Evolutionary conservation across 371 early-diverging fungal genomes (phyloP), one percentile per base, ranked within the genome.

Genomic region (Mortierella polycephala): DNA sequence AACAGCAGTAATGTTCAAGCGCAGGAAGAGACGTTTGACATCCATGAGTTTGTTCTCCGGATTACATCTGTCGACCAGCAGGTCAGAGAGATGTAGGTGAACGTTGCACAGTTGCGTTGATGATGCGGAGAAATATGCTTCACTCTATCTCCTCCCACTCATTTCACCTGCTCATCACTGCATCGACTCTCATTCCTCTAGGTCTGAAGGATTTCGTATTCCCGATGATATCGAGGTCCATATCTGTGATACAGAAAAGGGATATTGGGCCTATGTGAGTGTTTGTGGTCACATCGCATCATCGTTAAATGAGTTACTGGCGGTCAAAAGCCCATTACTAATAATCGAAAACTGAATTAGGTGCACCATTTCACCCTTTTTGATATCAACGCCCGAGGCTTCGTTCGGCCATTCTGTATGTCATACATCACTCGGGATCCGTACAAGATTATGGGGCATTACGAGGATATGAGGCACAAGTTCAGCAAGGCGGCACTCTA

Each of bases 211-310:
- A 8, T 89, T 87, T 73, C 83, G 83, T 49, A 86, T 89, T 47
- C 89, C 89, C 1, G 89, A 89, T 60, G 89, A 89, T 63, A 86
- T 87, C 21, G 87, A 89, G 59, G 85, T 89, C 2, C 85, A 89
- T 62, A 81, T 86, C 40, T 84, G 81, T 23, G 89, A 89, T 55
- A 66, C 80, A 5, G 85, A 89, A 42, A 76, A 83, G 39, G 81
- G 85, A 45, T 86, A 84, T 47, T 89, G 82, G 75, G 84, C 87
- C 40, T 89, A 87, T 82, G 89, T 89, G 83, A 77, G 81, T 61
- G 30, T 21, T 0, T 20, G 23, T 16, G 45, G n/a, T 46, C 60
- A 41, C 47, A 47, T 14, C 16, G 10, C 5, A 47, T 12, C 47
- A n/a, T 5, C 12, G 9, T 10, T 5, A 47, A 47, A 12, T 10